Evolutionary conservation across 1,284 basidiomycete genomes (phyloP).

Genomic region (Xerocomus cyaneibrunnescens): DNA sequence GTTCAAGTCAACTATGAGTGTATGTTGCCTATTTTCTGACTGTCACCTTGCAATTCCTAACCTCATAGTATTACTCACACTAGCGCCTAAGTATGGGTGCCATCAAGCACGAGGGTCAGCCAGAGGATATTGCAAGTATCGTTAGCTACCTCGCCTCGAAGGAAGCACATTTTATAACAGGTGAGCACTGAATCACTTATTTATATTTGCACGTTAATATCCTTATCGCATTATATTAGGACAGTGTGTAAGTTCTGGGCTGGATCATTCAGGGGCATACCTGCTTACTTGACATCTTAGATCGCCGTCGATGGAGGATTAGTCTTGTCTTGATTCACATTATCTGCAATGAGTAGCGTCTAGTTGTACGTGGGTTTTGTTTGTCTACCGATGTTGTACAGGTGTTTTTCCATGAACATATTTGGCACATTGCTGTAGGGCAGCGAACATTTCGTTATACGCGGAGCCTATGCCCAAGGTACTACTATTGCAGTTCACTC

Average conservation of each 20-base stretch:
- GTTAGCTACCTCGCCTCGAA: constrained; percentile 24
- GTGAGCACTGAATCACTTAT: background rate
- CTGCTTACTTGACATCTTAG: background rate
- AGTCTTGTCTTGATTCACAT: constrained; percentile 2
- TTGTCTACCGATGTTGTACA: too few species aligned
- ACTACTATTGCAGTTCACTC: too few species aligned
- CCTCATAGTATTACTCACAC: background rate
- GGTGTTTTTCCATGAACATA: too few species aligned
- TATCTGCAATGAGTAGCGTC: too few species aligned
- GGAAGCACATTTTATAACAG: constrained; percentile 11
- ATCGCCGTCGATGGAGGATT: constrained; percentile 2
- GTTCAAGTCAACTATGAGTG: background rate
- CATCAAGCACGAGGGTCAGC: constrained; percentile 4
- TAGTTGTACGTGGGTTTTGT: too few species aligned
- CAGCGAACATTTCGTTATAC: too few species aligned
- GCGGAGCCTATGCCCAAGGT: too few species aligned
- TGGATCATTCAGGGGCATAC: background rate
- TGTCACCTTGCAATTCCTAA: background rate
- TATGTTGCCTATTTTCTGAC: background rate
- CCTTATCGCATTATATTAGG: background rate
- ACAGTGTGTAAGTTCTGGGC: background rate
- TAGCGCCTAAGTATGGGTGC: background rate
- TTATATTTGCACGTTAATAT: too few species aligned
- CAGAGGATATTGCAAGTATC: constrained; percentile 20
- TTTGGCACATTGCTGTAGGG: too few species aligned